Evolutionary conservation across 148 eudicot genomes (phyloP).

Genomic region (Nepenthes gracilis): DNA sequence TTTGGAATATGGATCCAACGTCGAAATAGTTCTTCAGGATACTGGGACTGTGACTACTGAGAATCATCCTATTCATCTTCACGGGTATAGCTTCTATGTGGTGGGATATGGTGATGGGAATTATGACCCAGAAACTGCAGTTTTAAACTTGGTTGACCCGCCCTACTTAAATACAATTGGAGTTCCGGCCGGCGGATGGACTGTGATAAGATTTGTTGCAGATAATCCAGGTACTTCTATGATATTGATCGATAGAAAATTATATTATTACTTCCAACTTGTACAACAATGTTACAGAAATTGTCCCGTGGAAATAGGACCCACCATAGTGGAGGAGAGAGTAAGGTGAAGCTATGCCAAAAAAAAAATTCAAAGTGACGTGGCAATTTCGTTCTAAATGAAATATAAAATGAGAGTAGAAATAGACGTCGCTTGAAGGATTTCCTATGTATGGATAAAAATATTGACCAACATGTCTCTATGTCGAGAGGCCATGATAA

Average conservation of each 20-base stretch:
- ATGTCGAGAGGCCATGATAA: too few relatives aligned
- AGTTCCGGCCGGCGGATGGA: constrained; percentile 69
- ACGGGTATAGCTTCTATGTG: constrained; percentile 58
- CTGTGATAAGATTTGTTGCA: constrained; percentile 51
- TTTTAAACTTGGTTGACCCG: constrained; percentile 54
- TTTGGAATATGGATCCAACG: constrained; percentile 37
- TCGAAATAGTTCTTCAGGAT: constrained; percentile 52
- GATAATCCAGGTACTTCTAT: constrained; percentile 56
- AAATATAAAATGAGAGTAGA: too few relatives aligned
- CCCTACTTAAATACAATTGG: constrained; percentile 54
- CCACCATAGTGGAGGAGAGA: too few relatives aligned
- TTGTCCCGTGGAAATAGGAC: too few relatives aligned
- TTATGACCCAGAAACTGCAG: constrained; percentile 38
- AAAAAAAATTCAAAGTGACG: too few relatives aligned
- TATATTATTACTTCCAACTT: too few relatives aligned
- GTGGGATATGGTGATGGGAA: constrained; percentile 56
- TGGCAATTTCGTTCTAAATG: too few relatives aligned
- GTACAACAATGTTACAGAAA: too few relatives aligned
- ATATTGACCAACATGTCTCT: too few relatives aligned
- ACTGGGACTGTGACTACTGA: constrained; percentile 55
- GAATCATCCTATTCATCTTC: constrained; percentile 65
- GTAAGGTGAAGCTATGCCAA: too few relatives aligned
- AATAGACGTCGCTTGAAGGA: too few relatives aligned
- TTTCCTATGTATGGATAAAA: too few relatives aligned
- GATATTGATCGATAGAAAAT: neutral